Base-by-base conservation (phyloP, 2,329 filamentous ascomycete species). In the Cryphonectria nitschkei region DNA sequence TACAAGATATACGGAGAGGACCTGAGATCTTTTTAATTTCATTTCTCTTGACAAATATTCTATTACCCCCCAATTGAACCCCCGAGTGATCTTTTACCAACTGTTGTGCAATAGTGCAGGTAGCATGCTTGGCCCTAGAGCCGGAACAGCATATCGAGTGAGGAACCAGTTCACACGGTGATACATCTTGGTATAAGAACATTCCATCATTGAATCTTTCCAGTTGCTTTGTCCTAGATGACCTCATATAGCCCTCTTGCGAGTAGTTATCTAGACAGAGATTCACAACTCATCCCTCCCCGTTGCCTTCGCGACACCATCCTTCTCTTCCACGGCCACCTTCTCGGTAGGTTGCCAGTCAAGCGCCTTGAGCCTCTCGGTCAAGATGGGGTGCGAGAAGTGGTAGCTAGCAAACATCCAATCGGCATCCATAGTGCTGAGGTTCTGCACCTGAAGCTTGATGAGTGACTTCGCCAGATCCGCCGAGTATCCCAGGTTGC, bases 331-430 rank as follows among this genome's bases (percentile, higher is more conserved):
- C n/a, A 81, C 80, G 74, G 82, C 80, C 29, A 86, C 81, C 74
- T 83, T 85, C 72, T 83, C 80, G 22, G 81, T 83, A 66, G 93
- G 90, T 78, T 91, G 90, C 95, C 95, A 99, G 74, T 93, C 91
- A 72, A 99, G 87, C 1, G 95, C 96, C 81, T 93, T 93, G 77
- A 99, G 86, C 77, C 96, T 90, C 87, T 99, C 97, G 1, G 95
- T 93, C 75, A 99, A 85, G 75, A 98, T 98, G 0, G 96, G 96
- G 83, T 99, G 96, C 34, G 95, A 98, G 87, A 97, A 98, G 84
- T 99, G 95, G 86, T 98, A 99, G 83, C 92, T 97, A 68, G 96
- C 96, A 82, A 97, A 99, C 88, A 98, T 90, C 92, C 93, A 97
- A 83, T 99, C 97, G 39, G 96, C 96, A 77, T 99, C 96, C 95